These are phyloP conservation scores for Vigna reflexopilosa DNA, from an alignment of 306 rosid genomes.

Conservation along the genomic window DNA sequence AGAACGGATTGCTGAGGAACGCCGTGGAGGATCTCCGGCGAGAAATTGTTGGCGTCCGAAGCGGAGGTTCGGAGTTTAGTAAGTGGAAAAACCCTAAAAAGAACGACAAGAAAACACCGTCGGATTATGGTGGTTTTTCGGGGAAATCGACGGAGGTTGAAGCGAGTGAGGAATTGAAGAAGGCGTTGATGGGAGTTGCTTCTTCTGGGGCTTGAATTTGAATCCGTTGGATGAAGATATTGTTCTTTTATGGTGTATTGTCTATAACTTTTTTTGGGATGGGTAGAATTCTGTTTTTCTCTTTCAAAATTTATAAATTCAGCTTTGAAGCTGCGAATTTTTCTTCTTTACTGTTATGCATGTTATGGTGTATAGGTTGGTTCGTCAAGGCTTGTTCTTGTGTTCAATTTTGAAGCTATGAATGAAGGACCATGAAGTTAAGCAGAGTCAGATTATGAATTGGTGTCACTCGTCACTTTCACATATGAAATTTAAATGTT, in stretches of 20 bases:
- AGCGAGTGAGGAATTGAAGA: conserved; percentile 64
- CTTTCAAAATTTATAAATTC: conserved; percentile 26
- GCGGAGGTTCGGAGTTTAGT: conserved; percentile 15
- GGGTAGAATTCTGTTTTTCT: conserved; percentile 23
- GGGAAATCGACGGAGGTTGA: conserved; percentile 49
- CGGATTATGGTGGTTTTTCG: conserved; percentile 49
- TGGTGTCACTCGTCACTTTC: background rate
- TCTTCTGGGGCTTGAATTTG: conserved; percentile 33
- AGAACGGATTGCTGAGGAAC: conserved; percentile 72
- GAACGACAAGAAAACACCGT: conserved; percentile 49
- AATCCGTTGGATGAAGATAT: background rate
- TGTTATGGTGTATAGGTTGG: conserved; percentile 24
- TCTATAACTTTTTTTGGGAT: background rate
- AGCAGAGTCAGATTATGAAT: background rate
- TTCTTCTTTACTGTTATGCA: background rate
- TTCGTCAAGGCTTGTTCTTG: conserved; percentile 15
- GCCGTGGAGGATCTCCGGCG: conserved; percentile 85
- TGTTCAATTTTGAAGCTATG: conserved; percentile 11
- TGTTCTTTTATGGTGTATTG: conserved; percentile 16
- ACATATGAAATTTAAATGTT: background rate
- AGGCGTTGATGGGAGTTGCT: conserved; percentile 51
- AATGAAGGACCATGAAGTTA: background rate
- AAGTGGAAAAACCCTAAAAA: conserved; percentile 50
- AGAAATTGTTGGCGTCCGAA: conserved; percentile 48
- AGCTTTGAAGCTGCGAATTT: conserved; percentile 22